Conservation (phyloP, 768 basidiomycete species). For the Mycena indigotica region DNA sequence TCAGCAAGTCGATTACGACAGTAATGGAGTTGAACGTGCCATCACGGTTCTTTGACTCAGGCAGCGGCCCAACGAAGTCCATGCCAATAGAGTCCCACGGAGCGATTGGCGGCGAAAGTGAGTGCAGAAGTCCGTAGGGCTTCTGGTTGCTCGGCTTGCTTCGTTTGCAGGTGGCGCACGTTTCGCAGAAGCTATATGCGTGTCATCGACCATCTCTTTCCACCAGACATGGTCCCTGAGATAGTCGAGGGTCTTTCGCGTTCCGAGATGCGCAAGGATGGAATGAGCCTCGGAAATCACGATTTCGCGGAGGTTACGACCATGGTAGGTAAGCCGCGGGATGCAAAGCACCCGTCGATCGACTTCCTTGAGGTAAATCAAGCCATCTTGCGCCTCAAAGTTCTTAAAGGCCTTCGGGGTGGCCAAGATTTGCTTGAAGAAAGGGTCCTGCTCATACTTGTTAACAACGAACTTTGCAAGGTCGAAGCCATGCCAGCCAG, state of each 20-base stretch:
- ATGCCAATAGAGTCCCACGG: slow-evolving; percentile 30
- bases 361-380: slow-evolving; percentile 14
- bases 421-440: slow-evolving; percentile 11
- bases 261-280: slow-evolving; percentile 29
- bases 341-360: slow-evolving; percentile 21
- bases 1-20: slow-evolving; percentile 29
- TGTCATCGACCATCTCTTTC: slow-evolving; percentile 16
- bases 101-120: slow-evolving; percentile 16
- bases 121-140: slow-evolving; percentile 22
- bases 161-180: slow-evolving; percentile 11
- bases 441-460: slow-evolving; percentile 2
- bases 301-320: slow-evolving; percentile 19
- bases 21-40: slow-evolving; percentile 26
- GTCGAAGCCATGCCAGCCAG: slow-evolving; percentile 12
- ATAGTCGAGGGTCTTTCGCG: slow-evolving; percentile 26
- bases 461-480: background rate
- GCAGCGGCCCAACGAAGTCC: slow-evolving; percentile 19
- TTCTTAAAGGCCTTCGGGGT: slow-evolving; percentile 18
- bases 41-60: slow-evolving; percentile 23
- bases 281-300: slow-evolving; percentile 30
- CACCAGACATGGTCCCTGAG: slow-evolving; percentile 14
- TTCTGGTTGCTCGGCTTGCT: slow-evolving; percentile 13
- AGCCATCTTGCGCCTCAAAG: slow-evolving; percentile 19
- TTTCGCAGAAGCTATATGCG: slow-evolving; percentile 10
- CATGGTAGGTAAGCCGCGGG: slow-evolving; percentile 10